Percentiles rank a stretch among this genome's conserved stretches.
Evolutionary conservation across 352 stramenopile species (phyloP).

Genomic region (Pilasporangium apinafurcum): DNA sequence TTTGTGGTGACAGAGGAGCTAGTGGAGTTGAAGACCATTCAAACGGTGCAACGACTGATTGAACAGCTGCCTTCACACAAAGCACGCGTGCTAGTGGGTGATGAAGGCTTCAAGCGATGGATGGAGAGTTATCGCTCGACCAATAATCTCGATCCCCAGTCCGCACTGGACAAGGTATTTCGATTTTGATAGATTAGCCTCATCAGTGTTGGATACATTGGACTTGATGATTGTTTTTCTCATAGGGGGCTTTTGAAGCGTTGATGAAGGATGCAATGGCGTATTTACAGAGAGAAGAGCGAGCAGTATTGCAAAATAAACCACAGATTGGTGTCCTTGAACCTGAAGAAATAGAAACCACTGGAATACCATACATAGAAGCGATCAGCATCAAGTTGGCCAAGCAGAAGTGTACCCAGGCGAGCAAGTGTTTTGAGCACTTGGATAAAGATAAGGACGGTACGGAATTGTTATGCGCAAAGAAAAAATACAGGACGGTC

Average conservation of each 20-base stretch:
- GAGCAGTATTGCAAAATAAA: conserved; percentile 24
- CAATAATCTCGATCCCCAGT: conserved; percentile 5
- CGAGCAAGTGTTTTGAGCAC: conserved; percentile 32
- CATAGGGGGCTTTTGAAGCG: conserved; percentile 27
- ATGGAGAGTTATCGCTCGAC: conserved; percentile 14
- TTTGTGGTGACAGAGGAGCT: conserved; percentile 47
- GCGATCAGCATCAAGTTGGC: conserved; percentile 56
- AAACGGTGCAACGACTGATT: conserved; percentile 39
- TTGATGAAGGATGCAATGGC: conserved; percentile 34
- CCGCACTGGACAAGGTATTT: no score
- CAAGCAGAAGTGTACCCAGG: conserved; percentile 44
- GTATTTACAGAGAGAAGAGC: conserved; percentile 39
- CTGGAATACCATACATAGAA: conserved; percentile 34
- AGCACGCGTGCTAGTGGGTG: conserved; percentile 9
- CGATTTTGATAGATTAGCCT: no score
- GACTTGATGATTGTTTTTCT: neutral
- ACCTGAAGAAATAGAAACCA: conserved; percentile 16
- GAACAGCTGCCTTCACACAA: conserved; percentile 24
- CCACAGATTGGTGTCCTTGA: conserved; percentile 29
- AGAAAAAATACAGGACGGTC: no score
- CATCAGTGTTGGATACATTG: no score
- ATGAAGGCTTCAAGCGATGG: conserved; percentile 16
- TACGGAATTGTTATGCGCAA: conserved; percentile 7
- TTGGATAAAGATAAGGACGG: conserved; percentile 66
- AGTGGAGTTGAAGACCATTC: conserved; percentile 50